These are phyloP conservation scores for Xylaria acuta DNA, from an alignment of 495 filamentous ascomycete species.

Conservation along the genomic window DNA sequence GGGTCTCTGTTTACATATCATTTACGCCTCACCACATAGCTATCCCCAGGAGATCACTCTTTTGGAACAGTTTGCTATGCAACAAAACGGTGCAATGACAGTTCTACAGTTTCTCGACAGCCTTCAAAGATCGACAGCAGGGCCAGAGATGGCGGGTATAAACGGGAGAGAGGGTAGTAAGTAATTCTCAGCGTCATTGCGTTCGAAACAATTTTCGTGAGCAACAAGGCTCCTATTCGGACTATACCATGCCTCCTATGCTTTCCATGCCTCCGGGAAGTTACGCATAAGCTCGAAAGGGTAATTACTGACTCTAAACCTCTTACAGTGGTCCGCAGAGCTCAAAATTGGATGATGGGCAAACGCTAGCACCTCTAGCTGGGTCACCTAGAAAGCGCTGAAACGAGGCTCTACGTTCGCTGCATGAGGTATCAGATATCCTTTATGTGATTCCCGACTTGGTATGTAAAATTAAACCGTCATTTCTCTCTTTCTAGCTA, in stretches of 20 bases:
- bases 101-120: constrained; percentile 10
- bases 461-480: neutral
- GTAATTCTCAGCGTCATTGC: neutral
- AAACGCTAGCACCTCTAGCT: neutral
- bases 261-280: neutral
- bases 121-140: constrained; percentile 15
- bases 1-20: constrained; percentile 8
- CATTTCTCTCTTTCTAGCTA: too few species aligned
- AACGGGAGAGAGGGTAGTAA: constrained; percentile 12
- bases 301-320: neutral
- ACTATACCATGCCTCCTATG: neutral
- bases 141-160: neutral
- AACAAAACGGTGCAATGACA: neutral
- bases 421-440: neutral
- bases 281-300: neutral
- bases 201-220: neutral
- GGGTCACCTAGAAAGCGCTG: neutral
- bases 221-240: neutral
- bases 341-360: constrained; percentile 22
- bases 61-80: constrained; percentile 13
- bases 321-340: constrained; percentile 13
- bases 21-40: constrained; percentile 6
- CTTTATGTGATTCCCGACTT: neutral
- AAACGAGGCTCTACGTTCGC: neutral
- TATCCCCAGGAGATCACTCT: constrained; percentile 8